Percentiles rank a stretch among this genome's conserved stretches.
Conservation (phyloP, 768 basidiomycete species). For the Boletellus ananiceps region DNA sequence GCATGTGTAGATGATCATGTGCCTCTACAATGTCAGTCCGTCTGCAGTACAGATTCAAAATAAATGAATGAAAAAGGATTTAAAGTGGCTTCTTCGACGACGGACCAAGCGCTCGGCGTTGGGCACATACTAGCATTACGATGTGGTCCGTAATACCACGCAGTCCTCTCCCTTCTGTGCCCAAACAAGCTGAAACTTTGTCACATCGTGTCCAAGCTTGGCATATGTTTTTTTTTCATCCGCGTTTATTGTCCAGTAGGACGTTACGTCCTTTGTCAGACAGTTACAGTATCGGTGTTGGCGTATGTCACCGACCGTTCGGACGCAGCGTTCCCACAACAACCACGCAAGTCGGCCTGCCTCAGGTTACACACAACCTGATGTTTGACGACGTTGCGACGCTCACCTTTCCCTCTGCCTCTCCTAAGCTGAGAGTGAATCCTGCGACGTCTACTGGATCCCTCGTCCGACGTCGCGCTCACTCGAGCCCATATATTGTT, state of each 20-base stretch:
- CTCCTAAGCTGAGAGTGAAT: slow-evolving; percentile 27
- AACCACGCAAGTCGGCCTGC: slow-evolving; percentile 47
- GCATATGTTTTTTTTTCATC: too few species aligned
- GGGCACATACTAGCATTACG: slow-evolving; percentile 28
- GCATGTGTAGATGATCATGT: neutral
- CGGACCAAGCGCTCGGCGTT: slow-evolving; percentile 11
- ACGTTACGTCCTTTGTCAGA: too few species aligned
- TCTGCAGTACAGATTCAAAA: slow-evolving; percentile 20
- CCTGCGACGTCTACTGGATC: slow-evolving; percentile 40
- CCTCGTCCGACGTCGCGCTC: slow-evolving; percentile 4
- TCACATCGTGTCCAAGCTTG: slow-evolving; percentile 46
- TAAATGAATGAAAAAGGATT: slow-evolving; percentile 4
- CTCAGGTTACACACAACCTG: too few species aligned
- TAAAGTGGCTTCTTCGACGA: slow-evolving; percentile 30
- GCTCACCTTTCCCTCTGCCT: too few species aligned
- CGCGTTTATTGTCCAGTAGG: too few species aligned
- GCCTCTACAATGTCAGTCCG: slow-evolving; percentile 16
- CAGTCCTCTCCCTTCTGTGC: neutral
- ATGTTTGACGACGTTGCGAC: slow-evolving; percentile 27
- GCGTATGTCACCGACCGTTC: slow-evolving; percentile 33
- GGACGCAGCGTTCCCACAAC: slow-evolving; percentile 36
- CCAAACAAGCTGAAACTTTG: slow-evolving; percentile 37
- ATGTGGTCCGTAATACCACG: slow-evolving; percentile 9
- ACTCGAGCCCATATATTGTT: too few species aligned
- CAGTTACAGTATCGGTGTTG: too few species aligned